These are phyloP conservation scores for Malus hybrid DNA, from an alignment of 331 rosid species.

Conservation along the genomic window DNA sequence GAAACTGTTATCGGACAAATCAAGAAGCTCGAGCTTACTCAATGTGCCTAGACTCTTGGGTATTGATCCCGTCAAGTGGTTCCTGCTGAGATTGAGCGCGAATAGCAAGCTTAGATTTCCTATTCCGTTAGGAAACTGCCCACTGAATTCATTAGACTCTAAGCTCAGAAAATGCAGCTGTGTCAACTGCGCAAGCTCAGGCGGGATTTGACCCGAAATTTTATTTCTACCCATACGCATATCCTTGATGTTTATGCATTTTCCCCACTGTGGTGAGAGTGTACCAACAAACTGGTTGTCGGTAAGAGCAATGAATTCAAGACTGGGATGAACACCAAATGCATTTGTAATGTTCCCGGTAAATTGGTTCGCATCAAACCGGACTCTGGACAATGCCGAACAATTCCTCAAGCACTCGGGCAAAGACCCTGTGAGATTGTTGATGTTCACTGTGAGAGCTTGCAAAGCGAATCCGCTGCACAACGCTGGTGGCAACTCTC, in stretches of 20 bases:
- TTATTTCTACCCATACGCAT: slow-evolving; percentile 36
- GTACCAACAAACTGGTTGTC: slow-evolving; percentile 23
- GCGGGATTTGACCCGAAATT: slow-evolving; percentile 35
- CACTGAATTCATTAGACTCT: slow-evolving; percentile 11
- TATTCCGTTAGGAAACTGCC: slow-evolving; percentile 31
- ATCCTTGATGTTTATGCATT: slow-evolving; percentile 24
- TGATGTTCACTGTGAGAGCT: background rate
- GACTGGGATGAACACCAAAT: slow-evolving; percentile 13
- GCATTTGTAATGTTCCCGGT: slow-evolving; percentile 18
- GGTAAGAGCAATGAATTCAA: background rate
- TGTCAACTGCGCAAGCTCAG: slow-evolving; percentile 7
- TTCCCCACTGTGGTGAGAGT: slow-evolving; percentile 12
- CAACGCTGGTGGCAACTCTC: slow-evolving; percentile 17
- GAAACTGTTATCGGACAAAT: slow-evolving; percentile 45
- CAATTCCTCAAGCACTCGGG: slow-evolving; percentile 28
- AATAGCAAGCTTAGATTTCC: slow-evolving; percentile 37
- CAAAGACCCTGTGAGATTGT: slow-evolving; percentile 22
- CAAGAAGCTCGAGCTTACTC: slow-evolving; percentile 21
- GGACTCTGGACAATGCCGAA: slow-evolving; percentile 3
- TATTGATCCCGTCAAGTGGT: slow-evolving; percentile 43
- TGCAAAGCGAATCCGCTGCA: slow-evolving; percentile 7
- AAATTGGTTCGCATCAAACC: slow-evolving; percentile 17
- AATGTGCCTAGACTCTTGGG: slow-evolving; percentile 25
- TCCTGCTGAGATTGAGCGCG: slow-evolving; percentile 39
- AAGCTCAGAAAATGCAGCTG: background rate